Percentiles rank a stretch among this genome's conserved stretches.
These are phyloP conservation scores for Cylindrodendrum hubeiense DNA, from an alignment of 2,329 filamentous ascomycete genomes.

Conservation along the genomic window DNA sequence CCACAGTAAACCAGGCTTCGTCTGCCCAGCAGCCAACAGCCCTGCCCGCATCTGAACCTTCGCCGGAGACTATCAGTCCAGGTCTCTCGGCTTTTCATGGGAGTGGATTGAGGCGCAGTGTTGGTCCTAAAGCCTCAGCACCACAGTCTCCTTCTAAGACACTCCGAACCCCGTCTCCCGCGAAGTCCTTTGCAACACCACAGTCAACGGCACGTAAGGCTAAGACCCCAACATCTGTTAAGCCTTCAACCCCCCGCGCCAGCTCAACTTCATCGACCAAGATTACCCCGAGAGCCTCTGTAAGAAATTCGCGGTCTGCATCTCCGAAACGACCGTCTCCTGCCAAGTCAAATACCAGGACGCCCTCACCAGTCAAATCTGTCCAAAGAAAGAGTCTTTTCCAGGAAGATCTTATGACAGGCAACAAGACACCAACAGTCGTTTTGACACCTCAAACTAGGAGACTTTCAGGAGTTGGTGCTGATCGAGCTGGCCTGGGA, in stretches of 20 bases:
- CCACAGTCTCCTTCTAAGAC: slow-evolving; percentile 46
- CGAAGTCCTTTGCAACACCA: slow-evolving; percentile 37
- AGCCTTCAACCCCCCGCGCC: slow-evolving; percentile 38
- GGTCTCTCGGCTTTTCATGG: slow-evolving; percentile 66
- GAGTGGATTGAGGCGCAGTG: slow-evolving; percentile 63
- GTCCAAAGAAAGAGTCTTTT: slow-evolving; percentile 60
- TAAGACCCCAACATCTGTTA: slow-evolving; percentile 42
- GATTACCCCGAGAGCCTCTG: slow-evolving; percentile 24
- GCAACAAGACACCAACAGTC: slow-evolving; percentile 71
- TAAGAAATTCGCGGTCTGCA: slow-evolving; percentile 30
- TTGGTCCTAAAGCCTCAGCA: slow-evolving; percentile 54
- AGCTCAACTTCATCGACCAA: slow-evolving; percentile 30
- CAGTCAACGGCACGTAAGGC: slow-evolving; percentile 31
- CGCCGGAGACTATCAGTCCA: slow-evolving; percentile 61
- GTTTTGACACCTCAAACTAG: slow-evolving; percentile 66
- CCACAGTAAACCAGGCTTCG: slow-evolving; percentile 39
- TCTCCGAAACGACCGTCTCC: slow-evolving; percentile 35
- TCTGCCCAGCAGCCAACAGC: slow-evolving; percentile 34
- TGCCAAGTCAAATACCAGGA: slow-evolving; percentile 35
- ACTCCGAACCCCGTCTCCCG: slow-evolving; percentile 42
- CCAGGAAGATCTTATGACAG: slow-evolving; percentile 64
- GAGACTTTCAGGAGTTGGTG: slow-evolving; percentile 75
- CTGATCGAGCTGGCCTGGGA: slow-evolving; percentile 78
- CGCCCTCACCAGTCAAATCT: slow-evolving; percentile 40
- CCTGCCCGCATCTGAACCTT: slow-evolving; percentile 47